Evolutionary conservation across 805 yeast genomes (phyloP).

Genomic region (Cyberlindnera mycetangii): DNA sequence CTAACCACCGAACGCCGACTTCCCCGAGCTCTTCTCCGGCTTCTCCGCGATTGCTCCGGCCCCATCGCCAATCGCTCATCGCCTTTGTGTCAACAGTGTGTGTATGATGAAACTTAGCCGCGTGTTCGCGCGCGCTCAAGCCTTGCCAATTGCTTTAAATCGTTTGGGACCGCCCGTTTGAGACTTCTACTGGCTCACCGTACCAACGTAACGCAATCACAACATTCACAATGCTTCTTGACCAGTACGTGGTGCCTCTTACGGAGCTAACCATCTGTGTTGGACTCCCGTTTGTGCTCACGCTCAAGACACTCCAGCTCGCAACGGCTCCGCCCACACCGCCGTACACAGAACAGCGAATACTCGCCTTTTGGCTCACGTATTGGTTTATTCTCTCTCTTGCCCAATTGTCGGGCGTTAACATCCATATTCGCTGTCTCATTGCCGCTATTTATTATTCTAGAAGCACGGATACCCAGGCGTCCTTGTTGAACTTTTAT

Average conservation of each 20-base stretch:
- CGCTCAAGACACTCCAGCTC: conserved; percentile 21
- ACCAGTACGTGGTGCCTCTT: conserved; percentile 15
- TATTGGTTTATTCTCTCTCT: conserved; percentile 22
- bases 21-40: too few species aligned
- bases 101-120: too few species aligned
- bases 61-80: neutral
- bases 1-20: too few species aligned
- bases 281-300: conserved; percentile 20
- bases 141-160: too few species aligned
- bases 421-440: conserved; percentile 15
- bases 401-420: conserved; percentile 13
- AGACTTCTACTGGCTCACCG: too few species aligned
- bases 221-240: conserved; percentile 12
- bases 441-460: conserved; percentile 16
- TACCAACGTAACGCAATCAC: too few species aligned
- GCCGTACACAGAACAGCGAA: conserved; percentile 1
- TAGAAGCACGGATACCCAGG: conserved; percentile 1
- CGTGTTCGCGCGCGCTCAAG: too few species aligned
- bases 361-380: conserved; percentile 21
- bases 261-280: conserved; percentile 7
- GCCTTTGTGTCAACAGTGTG: neutral
- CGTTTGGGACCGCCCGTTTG: too few species aligned
- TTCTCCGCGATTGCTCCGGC: neutral
- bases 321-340: neutral
- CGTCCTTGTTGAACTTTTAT: conserved; percentile 14